Evolutionary conservation across 2,329 filamentous ascomycete genomes (phyloP).

Genomic region (Epichloe scottii): DNA sequence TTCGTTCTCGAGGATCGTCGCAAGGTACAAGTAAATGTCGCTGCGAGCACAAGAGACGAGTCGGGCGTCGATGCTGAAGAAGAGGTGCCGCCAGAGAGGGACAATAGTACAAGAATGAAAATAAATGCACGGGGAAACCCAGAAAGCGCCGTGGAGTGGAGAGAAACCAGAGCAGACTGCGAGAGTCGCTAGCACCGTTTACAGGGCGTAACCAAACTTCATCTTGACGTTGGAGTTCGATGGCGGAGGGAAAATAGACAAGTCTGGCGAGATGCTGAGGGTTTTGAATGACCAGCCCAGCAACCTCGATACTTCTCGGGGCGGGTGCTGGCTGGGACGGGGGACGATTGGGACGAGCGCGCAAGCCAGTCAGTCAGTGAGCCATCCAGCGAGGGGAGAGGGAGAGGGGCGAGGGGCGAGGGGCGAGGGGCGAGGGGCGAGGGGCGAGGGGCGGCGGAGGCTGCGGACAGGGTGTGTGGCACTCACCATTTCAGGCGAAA

Average conservation of each 20-base stretch:
- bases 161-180: conserved; percentile 39
- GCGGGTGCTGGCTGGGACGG: background rate
- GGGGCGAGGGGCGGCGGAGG: too few relatives aligned
- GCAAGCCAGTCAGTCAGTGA: background rate
- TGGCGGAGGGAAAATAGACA: conserved; percentile 23
- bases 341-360: too few relatives aligned
- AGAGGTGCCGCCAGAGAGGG: background rate
- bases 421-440: too few relatives aligned
- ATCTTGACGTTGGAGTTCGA: conserved; percentile 40
- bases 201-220: conserved; percentile 40
- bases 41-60: conserved; percentile 18
- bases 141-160: conserved; percentile 25
- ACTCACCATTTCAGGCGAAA: background rate
- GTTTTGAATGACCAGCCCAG: conserved; percentile 19
- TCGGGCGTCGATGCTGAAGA: background rate
- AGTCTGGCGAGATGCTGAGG: conserved; percentile 4
- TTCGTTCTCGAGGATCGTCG: conserved; percentile 16
- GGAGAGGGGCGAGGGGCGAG: too few relatives aligned
- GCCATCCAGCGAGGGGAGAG: background rate
- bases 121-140: conserved; percentile 4
- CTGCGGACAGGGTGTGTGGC: background rate
- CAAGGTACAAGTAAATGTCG: conserved; percentile 41
- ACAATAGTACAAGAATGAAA: conserved; percentile 6
- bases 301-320: too few relatives aligned
- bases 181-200: conserved; percentile 38